phyloP scores from a whole-genome alignment of 306 rosid genomes.

The Arachis hypogaea region DNA sequence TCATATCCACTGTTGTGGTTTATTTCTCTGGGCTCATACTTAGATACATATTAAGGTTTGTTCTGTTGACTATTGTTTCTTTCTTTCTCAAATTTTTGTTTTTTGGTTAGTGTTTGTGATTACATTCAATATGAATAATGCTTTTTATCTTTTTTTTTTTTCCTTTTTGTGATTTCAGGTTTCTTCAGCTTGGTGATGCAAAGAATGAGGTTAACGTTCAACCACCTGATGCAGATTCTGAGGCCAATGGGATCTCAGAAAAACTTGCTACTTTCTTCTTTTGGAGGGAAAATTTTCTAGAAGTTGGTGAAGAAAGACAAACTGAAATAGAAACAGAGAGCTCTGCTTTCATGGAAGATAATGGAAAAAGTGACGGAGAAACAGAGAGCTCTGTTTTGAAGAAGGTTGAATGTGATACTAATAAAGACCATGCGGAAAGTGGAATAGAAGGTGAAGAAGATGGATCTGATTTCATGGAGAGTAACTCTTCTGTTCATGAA shows the following conservation, averaged over 20 bases:
- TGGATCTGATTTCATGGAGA: slow-evolving; percentile 23
- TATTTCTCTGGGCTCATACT: slow-evolving; percentile 47
- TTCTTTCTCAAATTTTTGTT: background rate
- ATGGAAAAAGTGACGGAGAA: background rate
- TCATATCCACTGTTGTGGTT: slow-evolving; percentile 42
- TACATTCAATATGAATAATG: background rate
- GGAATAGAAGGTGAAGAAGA: slow-evolving; percentile 34
- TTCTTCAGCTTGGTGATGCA: slow-evolving; percentile 44
- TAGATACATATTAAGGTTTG: slow-evolving; percentile 57
- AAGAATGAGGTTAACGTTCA: slow-evolving; percentile 5
- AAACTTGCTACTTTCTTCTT: slow-evolving; percentile 40
- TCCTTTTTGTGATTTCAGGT: slow-evolving; percentile 45
- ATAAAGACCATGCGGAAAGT: background rate
- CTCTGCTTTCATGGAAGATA: slow-evolving; percentile 27
- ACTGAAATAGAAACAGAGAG: slow-evolving; percentile 21
- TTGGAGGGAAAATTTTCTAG: slow-evolving; percentile 34
- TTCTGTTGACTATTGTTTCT: background rate
- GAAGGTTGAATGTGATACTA: slow-evolving; percentile 14
- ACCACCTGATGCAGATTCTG: background rate
- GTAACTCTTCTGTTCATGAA: background rate
- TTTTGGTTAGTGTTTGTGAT: background rate
- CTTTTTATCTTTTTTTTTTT: background rate
- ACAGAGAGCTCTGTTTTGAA: slow-evolving; percentile 34
- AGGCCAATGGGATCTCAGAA: slow-evolving; percentile 45
- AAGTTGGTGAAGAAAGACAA: slow-evolving; percentile 2